A percentile compares a stretch with the other conserved stretches of the same genome.
These are phyloP conservation scores for Dioscorea zingiberensis DNA, from an alignment of 106 monocot genomes.

Conservation along the genomic window DNA sequence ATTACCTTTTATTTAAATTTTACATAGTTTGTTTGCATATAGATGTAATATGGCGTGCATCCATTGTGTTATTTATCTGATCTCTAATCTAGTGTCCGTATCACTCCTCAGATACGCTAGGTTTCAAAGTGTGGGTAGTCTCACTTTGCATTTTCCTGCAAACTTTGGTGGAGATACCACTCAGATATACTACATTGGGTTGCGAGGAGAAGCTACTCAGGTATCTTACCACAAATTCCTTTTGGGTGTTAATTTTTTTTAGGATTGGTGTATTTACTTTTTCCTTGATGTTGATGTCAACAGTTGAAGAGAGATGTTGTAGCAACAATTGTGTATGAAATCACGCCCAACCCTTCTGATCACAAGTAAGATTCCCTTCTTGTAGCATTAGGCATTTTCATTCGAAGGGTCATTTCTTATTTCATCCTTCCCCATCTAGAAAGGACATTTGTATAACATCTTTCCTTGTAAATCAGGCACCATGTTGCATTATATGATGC, in stretches of 20 bases:
- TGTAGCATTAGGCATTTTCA: neutral
- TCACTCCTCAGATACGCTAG: constrained; percentile 56
- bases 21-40: no score
- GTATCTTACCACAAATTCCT: constrained; percentile 19
- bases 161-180: constrained; percentile 89
- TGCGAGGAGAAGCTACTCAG: constrained; percentile 96
- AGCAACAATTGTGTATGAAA: constrained; percentile 90
- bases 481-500: neutral
- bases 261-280: neutral
- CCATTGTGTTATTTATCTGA: neutral
- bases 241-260: neutral
- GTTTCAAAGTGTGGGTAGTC: constrained; percentile 84
- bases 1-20: no score
- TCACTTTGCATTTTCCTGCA: constrained; percentile 89
- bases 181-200: constrained; percentile 90
- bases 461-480: neutral
- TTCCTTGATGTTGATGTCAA: constrained; percentile 1
- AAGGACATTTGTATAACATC: no score
- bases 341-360: constrained; percentile 96
- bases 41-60: no score
- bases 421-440: no score
- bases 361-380: constrained; percentile 74
- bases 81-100: neutral
- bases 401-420: neutral
- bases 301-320: constrained; percentile 98